Conservation (phyloP, 1,139 yeast species). For the Fermentozyma sake region DNA sequence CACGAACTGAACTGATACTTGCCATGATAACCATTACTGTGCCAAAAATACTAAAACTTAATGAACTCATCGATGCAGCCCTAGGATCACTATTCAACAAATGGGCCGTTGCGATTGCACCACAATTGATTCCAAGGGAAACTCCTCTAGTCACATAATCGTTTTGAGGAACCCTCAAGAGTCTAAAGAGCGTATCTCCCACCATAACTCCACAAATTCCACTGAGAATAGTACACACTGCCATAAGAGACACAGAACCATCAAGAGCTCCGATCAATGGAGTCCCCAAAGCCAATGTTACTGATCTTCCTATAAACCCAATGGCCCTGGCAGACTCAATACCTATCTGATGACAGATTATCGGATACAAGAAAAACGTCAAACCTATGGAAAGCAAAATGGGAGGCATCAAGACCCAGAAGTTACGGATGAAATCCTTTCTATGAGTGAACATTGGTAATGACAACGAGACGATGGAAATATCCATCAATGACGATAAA, state of each 20-base stretch:
- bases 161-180: conserved; percentile 50
- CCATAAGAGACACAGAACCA: conserved; percentile 71
- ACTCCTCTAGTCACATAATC: conserved; percentile 77
- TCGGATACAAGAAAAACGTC: conserved; percentile 66
- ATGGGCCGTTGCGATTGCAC: conserved; percentile 81
- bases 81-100: conserved; percentile 65
- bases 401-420: conserved; percentile 56
- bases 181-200: conserved; percentile 47
- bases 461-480: conserved; percentile 70
- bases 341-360: conserved; percentile 61
- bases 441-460: conserved; percentile 77
- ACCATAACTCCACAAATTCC: conserved; percentile 73
- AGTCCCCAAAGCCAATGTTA: conserved; percentile 76
- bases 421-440: conserved; percentile 55
- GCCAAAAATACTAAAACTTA: conserved; percentile 70
- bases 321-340: conserved; percentile 56
- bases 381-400: conserved; percentile 52
- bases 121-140: conserved; percentile 71
- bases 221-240: conserved; percentile 73
- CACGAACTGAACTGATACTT: conserved; percentile 42
- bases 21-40: conserved; percentile 68
- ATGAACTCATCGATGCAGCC: conserved; percentile 74
- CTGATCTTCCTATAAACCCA: conserved; percentile 77
- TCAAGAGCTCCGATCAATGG: conserved; percentile 63
- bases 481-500: conserved; percentile 65